Base-by-base conservation (phyloP, 192 early-diverging fungal species). In the Backusella tarrabulga region DNA sequence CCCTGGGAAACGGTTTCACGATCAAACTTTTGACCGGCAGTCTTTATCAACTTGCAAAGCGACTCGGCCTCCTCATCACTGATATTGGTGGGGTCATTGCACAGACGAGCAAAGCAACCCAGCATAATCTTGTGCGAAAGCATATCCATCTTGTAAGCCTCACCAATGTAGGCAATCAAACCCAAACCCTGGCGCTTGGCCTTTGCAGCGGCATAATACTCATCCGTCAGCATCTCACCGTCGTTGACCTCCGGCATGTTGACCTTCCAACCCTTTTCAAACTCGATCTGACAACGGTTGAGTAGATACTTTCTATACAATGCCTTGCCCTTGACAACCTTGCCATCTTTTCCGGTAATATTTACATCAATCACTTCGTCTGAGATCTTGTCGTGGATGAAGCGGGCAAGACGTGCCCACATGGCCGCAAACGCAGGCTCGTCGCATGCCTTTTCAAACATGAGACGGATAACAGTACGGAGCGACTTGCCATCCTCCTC, bases 101-200 rank as follows among this genome's bases (percentile, higher is more conserved):
- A 85, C 73, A 99, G 88, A 63, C 92, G 90, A 69, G 87, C 87
- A 76, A 99, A 85, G 83, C 98, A 99, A 79, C 89, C 87, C 80
- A 97, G 95, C 91, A 99, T 99, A 66, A 99, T 97, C 84, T 94
- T 93, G 75, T 97, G 93, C 6, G 96, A 95, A 75, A 99, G 88
- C 88, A 99, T 94, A 52, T 87, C 83, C 63, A 93, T 83, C 83
- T 95, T 93, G 91, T 96, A 99, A 50, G 99, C 88, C 84, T 99
- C 96, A 74, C 98, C 96, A 74, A 99, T 96, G 78, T 99, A 98
- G 42, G 88, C 84, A n/a, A 97, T 92, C 81, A 99, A 89, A 73
- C 97, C 97, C 68, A 99, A 92, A 19, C 94, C 95, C 26, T 94
- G 92, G 69, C 97, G 93, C 91, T 99, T 98, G 50, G 95, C 90